phyloP scores from a whole-genome alignment of 768 basidiomycete genomes.

The Cystoderma amianthinum region DNA sequence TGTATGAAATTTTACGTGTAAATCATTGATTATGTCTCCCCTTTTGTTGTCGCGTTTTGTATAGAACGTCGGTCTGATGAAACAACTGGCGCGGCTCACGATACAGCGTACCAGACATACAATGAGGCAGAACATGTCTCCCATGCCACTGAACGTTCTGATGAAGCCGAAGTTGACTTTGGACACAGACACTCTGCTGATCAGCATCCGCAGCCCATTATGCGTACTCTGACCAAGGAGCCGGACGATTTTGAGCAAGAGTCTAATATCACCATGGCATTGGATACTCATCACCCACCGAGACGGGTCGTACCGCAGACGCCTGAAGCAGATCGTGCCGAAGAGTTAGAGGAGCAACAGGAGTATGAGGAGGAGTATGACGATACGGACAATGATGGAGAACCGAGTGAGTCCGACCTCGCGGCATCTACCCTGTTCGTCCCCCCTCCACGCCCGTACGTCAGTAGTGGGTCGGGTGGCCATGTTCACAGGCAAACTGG shows the following conservation, averaged over 20 bases:
- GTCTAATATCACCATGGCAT: conserved; percentile 3
- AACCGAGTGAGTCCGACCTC: background rate
- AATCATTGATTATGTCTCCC: conserved; percentile 20
- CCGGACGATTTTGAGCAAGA: background rate
- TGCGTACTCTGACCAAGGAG: background rate
- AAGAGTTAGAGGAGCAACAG: no score
- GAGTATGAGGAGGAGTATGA: no score
- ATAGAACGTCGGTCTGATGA: conserved; percentile 8
- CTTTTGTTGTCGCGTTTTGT: conserved; percentile 6
- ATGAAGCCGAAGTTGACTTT: background rate
- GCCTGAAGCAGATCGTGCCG: conserved; percentile 3
- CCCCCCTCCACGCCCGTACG: conserved; percentile 15
- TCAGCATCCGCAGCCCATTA: background rate
- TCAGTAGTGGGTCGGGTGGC: conserved; percentile 2
- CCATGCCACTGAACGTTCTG: background rate
- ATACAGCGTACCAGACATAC: no score
- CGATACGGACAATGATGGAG: conserved; percentile 6
- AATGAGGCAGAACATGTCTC: background rate
- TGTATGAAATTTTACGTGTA: conserved; percentile 8
- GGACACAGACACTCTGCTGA: no score
- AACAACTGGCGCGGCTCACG: background rate
- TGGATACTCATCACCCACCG: conserved; percentile 7
- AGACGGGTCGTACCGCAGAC: conserved; percentile 7
- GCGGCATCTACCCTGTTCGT: conserved; percentile 18
- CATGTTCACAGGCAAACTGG: background rate